Evolutionary conservation across 495 filamentous ascomycete species (phyloP), one percentile per base, ranked within the genome.

Genomic region (Beverwykella pulmonaria): DNA sequence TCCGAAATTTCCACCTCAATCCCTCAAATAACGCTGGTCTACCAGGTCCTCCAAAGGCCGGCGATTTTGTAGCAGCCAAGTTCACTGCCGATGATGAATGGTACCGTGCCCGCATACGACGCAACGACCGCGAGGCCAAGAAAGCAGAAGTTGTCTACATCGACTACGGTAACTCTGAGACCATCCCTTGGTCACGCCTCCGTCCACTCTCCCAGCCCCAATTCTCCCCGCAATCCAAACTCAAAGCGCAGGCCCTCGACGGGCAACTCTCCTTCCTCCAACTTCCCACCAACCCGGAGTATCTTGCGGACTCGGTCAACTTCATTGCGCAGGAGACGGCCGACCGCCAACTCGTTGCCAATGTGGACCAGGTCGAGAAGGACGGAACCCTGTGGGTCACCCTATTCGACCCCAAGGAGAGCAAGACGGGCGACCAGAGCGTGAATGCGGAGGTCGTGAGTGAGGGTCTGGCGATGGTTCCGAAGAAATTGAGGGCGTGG

Each of bases 141-240:
- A 86, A 88, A 66, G 89, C 92, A 12, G 93, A 98, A 77, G 87
- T 99, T 5, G 76, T 93, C 15, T 99, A 97, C 79, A 86, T 98
- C 67, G 95, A 99, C 78, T 99, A 93, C 76, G 95, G 95, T 64
- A 98, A 99, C 82, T 87, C 86, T 22, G 95, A 98, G 79, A 85
- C 85, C 71, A 79, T 93, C 36, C 87, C 92, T 2, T 98, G 92
- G 91, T 85, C 86, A 10, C 80, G 81, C 49, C 86, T 99, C 25
- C 88, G 94, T 23, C 85, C 93, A 27, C 82, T 98, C 29, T 82
- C 83, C 53, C 86, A 90, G 71, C 77, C 87, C 5, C 88, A 93
- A 73, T 98, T 97, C 82, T 83, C 82, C 14, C 77, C 83, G 17
- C 85, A 90, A 27, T 58, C 61, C 75, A 91, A 88, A 76, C 87